Evolutionary conservation across 169 alveolate species (phyloP).

Genomic region (Plasmodium coatneyi): DNA sequence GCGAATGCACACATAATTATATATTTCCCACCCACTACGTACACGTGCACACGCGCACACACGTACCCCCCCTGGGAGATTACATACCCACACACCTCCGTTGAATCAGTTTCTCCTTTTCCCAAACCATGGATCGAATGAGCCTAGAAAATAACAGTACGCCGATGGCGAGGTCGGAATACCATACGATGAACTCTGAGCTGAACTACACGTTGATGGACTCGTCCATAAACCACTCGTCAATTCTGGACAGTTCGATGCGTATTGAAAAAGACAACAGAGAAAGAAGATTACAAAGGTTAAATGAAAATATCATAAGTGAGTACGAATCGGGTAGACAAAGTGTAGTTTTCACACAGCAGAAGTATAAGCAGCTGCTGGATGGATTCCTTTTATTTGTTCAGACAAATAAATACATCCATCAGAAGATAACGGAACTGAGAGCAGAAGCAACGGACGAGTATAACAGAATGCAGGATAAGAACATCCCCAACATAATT

Average conservation of each 20-base stretch:
- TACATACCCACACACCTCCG: background rate
- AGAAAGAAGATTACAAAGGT: conserved; percentile 38
- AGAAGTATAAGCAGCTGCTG: conserved; percentile 58
- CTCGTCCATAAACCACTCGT: conserved; percentile 55
- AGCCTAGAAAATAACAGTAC: conserved; percentile 44
- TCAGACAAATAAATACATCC: conserved; percentile 62
- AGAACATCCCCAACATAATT: conserved; percentile 78
- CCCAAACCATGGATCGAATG: conserved; percentile 18
- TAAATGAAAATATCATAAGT: conserved; percentile 53
- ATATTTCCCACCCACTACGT: background rate
- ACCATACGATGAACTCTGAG: conserved; percentile 27
- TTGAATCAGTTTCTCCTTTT: background rate
- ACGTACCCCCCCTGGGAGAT: background rate
- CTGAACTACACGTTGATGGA: conserved; percentile 60
- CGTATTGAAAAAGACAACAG: conserved; percentile 41
- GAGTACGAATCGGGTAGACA: conserved; percentile 71
- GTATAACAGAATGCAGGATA: conserved; percentile 55
- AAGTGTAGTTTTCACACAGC: conserved; percentile 73
- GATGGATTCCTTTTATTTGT: conserved; percentile 57
- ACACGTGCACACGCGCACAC: background rate
- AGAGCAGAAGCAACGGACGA: conserved; percentile 68
- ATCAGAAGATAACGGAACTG: conserved; percentile 47
- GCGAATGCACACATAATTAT: background rate
- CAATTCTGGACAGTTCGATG: conserved; percentile 62
- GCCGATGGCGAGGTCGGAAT: conserved; percentile 56